phyloP scores from a whole-genome alignment of 108 stramenopile species.

The Stephanodiscus minutulus region DNA sequence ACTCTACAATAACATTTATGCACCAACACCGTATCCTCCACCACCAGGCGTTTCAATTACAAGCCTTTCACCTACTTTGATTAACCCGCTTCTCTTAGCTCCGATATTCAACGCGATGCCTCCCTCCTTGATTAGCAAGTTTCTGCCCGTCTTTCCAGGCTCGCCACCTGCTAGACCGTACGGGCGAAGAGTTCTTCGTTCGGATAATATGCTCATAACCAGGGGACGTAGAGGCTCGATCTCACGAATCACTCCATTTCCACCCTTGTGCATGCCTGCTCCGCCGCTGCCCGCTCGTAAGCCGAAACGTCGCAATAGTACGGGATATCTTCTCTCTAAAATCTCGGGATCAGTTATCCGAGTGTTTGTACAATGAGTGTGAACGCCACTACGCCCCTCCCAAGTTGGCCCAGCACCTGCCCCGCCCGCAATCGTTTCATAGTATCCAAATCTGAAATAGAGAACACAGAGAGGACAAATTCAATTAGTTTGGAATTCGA shows the following conservation, averaged over 20 bases:
- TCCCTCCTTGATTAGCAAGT: constrained; percentile 77
- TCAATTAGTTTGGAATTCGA: not conserved
- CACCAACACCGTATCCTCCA: constrained; percentile 68
- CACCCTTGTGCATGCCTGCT: constrained; percentile 84
- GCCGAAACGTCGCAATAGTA: constrained; percentile 88
- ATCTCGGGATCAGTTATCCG: constrained; percentile 99
- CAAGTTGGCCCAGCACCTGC: constrained; percentile 97
- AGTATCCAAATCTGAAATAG: constrained; percentile 87
- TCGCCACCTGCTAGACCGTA: constrained; percentile 95
- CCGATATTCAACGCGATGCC: constrained; percentile 90
- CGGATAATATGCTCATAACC: constrained; percentile 93
- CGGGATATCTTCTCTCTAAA: constrained; percentile 94
- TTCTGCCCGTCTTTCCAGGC: constrained; percentile 83
- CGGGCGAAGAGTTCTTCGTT: constrained; percentile 90
- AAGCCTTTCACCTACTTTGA: constrained; percentile 84
- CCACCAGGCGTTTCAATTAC: constrained; percentile 92
- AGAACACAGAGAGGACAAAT: not conserved
- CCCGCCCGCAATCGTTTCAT: constrained; percentile 99
- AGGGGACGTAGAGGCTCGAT: constrained; percentile 94
- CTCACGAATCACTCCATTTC: constrained; percentile 94
- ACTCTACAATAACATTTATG: not conserved
- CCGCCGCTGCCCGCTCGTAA: constrained; percentile 94
- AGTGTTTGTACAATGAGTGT: constrained; percentile 99
- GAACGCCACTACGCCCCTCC: constrained; percentile 94
- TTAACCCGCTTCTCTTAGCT: constrained; percentile 84